phyloP scores from a whole-genome alignment of 257 asterid genomes.

The Anisodus tanguticus region DNA sequence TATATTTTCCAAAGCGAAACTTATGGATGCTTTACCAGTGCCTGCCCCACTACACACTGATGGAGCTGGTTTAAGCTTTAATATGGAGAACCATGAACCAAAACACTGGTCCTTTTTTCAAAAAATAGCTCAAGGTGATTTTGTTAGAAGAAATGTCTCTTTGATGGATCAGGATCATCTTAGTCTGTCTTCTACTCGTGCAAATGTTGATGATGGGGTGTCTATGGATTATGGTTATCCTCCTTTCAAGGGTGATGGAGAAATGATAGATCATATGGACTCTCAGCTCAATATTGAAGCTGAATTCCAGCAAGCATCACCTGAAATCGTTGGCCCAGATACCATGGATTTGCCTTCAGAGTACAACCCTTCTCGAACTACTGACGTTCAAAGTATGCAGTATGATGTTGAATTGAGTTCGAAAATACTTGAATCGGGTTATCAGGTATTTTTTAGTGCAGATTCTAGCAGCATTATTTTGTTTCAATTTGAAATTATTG shows the following conservation, averaged over 20 bases:
- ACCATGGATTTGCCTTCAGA: conserved; percentile 59
- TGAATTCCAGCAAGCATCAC: conserved; percentile 49
- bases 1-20: conserved; percentile 64
- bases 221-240: conserved; percentile 53
- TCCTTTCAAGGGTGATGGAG: conserved; percentile 44
- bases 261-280: conserved; percentile 36
- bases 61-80: conserved; percentile 71
- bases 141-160: conserved; percentile 65
- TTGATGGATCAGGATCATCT: conserved; percentile 94
- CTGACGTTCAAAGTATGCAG: conserved; percentile 51
- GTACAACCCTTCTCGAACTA: conserved; percentile 53
- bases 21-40: conserved; percentile 46
- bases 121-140: conserved; percentile 69
- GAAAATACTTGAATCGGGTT: conserved; percentile 48
- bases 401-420: conserved; percentile 49
- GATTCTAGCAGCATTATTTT: background rate
- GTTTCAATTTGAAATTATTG: conserved; percentile 14
- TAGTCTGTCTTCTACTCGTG: conserved; percentile 52
- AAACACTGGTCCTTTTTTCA: conserved; percentile 80
- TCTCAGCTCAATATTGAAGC: conserved; percentile 45
- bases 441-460: conserved; percentile 53
- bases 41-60: conserved; percentile 50
- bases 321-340: conserved; percentile 44
- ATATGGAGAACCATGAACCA: conserved; percentile 76
- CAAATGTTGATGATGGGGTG: conserved; percentile 47